A percentile compares a stretch with the other conserved stretches of the same genome.
These are phyloP conservation scores for Leccinum olivaceoglutinosum DNA, from an alignment of 1,284 basidiomycete genomes.

Conservation along the genomic window DNA sequence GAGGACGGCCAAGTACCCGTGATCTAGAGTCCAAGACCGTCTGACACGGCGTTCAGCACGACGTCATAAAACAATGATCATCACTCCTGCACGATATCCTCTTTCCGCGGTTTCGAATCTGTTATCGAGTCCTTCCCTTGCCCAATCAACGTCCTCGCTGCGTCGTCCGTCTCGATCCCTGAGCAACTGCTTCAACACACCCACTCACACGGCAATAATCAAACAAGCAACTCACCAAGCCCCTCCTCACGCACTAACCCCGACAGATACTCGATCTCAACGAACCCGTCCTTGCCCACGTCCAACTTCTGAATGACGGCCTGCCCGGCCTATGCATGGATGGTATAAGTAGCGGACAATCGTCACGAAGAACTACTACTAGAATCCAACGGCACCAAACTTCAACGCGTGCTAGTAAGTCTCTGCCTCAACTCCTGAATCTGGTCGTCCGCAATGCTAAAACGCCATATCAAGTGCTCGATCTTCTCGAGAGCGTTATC, in stretches of 20 bases:
- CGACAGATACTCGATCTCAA: slow-evolving; percentile 81
- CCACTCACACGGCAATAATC: neutral
- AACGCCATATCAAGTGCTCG: slow-evolving; percentile 12
- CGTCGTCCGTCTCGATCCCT: slow-evolving; percentile 70
- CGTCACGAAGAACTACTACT: neutral
- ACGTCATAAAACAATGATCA: neutral
- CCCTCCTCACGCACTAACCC: slow-evolving; percentile 78
- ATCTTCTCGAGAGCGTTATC: slow-evolving; percentile 10
- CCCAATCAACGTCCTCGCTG: slow-evolving; percentile 67
- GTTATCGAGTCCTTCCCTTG: slow-evolving; percentile 67
- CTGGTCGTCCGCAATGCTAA: slow-evolving; percentile 10
- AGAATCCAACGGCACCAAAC: no score
- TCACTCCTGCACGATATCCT: slow-evolving; percentile 79
- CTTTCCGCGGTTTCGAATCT: slow-evolving; percentile 73
- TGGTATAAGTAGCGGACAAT: neutral
- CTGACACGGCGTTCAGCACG: neutral
- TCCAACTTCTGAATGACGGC: slow-evolving; percentile 92
- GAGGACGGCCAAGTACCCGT: neutral
- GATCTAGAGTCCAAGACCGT: neutral
- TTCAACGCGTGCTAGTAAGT: no score
- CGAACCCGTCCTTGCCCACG: slow-evolving; percentile 92
- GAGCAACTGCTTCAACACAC: slow-evolving; percentile 1
- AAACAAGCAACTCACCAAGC: slow-evolving; percentile 43
- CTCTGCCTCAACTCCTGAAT: slow-evolving; percentile 2
- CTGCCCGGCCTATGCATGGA: slow-evolving; percentile 46